These are phyloP conservation scores for Thielaviopsis cerberus DNA, from an alignment of 2,329 filamentous ascomycete genomes.

Conservation along the genomic window DNA sequence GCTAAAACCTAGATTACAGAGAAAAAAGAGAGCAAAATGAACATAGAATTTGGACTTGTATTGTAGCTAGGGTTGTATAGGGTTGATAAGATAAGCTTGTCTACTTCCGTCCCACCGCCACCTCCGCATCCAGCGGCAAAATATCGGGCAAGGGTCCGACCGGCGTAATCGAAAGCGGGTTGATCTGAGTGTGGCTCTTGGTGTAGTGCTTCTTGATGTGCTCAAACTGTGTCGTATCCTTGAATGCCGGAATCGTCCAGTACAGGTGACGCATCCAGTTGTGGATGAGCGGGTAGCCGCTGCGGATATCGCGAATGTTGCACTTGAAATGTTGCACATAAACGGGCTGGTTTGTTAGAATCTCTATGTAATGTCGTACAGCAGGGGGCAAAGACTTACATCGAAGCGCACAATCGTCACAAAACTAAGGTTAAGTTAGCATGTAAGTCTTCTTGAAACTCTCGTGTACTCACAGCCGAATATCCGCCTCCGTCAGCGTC, in stretches of 20 bases:
- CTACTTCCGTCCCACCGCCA: constrained; percentile 26
- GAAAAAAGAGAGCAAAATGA: background rate
- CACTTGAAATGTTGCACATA: constrained; percentile 83
- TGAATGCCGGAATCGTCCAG: constrained; percentile 65
- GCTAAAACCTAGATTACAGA: too few relatives aligned
- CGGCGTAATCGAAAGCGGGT: constrained; percentile 58
- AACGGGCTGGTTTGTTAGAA: constrained; percentile 27
- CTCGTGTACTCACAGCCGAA: constrained; percentile 38
- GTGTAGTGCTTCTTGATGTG: constrained; percentile 76
- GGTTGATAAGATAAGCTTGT: background rate
- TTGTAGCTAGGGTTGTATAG: background rate
- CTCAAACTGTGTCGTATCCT: constrained; percentile 71
- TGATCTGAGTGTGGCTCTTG: constrained; percentile 45
- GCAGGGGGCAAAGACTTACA: constrained; percentile 19
- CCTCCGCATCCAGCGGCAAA: constrained; percentile 59
- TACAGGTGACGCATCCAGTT: constrained; percentile 68
- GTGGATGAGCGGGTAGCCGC: constrained; percentile 66
- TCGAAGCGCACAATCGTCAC: constrained; percentile 60
- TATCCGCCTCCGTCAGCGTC: constrained; percentile 61
- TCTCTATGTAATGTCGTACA: too few relatives aligned
- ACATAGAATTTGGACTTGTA: background rate
- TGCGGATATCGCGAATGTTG: constrained; percentile 69
- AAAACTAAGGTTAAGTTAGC: constrained; percentile 23
- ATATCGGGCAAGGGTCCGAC: constrained; percentile 72
- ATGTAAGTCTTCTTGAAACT: background rate